Conservation (phyloP, 2,329 filamentous ascomycete species). For the Fusarium subglutinans region DNA sequence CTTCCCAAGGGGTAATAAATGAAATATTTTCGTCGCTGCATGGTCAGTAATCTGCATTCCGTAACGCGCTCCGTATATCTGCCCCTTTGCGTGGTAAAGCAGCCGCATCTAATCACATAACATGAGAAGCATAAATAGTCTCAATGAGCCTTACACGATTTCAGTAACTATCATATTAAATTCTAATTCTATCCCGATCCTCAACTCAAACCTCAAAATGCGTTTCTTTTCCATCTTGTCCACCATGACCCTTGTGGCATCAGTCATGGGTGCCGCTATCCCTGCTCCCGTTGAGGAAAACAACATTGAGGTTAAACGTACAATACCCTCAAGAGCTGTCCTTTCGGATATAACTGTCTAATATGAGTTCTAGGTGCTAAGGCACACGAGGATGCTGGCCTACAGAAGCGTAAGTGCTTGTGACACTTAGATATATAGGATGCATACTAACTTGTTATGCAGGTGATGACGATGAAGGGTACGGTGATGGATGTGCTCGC, state of each 20-base stretch:
- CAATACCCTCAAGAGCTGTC: accelerated
- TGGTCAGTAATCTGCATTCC: not conserved
- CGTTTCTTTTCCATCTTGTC: not conserved
- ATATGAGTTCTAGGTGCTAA: accelerated
- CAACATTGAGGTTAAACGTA: not conserved
- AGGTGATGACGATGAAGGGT: not conserved
- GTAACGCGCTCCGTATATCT: too few relatives aligned
- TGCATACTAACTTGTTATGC: accelerated
- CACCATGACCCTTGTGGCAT: not conserved
- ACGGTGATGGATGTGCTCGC: not conserved
- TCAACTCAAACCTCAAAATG: not conserved
- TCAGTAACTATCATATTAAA: too few relatives aligned
- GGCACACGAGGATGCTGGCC: not conserved
- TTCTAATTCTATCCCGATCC: accelerated
- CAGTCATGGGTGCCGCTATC: not conserved
- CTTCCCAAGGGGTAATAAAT: too few relatives aligned
- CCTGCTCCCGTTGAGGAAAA: not conserved
- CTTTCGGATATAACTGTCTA: accelerated
- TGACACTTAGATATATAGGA: accelerated
- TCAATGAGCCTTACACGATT: accelerated
- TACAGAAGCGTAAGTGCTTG: not conserved
- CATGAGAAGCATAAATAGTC: not conserved
- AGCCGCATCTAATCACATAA: not conserved
- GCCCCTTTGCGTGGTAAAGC: not conserved
- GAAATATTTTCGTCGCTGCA: accelerated